A percentile compares a stretch with the other conserved stretches of the same genome.
Evolutionary conservation across 768 basidiomycete genomes (phyloP).

Genomic region (Infundibulicybe gibba): DNA sequence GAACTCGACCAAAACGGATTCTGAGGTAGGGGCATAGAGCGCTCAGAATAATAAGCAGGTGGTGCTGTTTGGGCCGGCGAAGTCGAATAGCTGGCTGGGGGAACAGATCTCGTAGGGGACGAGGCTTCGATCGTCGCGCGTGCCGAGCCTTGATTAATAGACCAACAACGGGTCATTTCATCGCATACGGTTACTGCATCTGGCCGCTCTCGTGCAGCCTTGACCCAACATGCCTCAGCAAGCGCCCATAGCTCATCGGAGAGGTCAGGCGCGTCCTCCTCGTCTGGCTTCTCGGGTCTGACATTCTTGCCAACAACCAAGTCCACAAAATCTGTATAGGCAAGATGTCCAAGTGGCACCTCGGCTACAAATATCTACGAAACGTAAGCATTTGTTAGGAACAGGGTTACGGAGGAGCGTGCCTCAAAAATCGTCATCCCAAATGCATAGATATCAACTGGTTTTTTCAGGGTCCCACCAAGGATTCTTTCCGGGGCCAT

Average conservation of each 20-base stretch:
- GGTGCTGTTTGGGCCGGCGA: too few relatives aligned
- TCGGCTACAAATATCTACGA: constrained; percentile 8
- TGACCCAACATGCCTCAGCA: constrained; percentile 16
- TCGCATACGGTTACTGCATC: constrained; percentile 9
- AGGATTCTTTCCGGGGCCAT: constrained; percentile 13
- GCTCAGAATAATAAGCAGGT: too few relatives aligned
- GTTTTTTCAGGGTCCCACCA: constrained; percentile 6
- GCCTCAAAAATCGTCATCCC: constrained; percentile 19
- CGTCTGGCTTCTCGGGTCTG: constrained; percentile 16
- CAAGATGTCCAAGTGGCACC: constrained; percentile 5
- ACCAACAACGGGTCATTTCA: background rate
- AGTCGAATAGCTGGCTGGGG: too few relatives aligned
- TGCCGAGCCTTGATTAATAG: too few relatives aligned
- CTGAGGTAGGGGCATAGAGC: too few relatives aligned
- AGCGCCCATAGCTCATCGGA: constrained; percentile 17
- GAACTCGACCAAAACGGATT: too few relatives aligned
- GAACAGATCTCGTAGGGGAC: too few relatives aligned
- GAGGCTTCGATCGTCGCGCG: too few relatives aligned
- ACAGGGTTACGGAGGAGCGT: background rate
- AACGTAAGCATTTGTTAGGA: background rate
- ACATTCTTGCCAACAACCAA: constrained; percentile 7
- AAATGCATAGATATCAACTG: constrained; percentile 18
- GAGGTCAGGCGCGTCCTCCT: constrained; percentile 13
- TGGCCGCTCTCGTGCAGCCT: constrained; percentile 11
- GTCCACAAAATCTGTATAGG: constrained; percentile 4